These are phyloP conservation scores for Yarrowia deformans DNA, from an alignment of 805 yeast genomes.

Conservation along the genomic window DNA sequence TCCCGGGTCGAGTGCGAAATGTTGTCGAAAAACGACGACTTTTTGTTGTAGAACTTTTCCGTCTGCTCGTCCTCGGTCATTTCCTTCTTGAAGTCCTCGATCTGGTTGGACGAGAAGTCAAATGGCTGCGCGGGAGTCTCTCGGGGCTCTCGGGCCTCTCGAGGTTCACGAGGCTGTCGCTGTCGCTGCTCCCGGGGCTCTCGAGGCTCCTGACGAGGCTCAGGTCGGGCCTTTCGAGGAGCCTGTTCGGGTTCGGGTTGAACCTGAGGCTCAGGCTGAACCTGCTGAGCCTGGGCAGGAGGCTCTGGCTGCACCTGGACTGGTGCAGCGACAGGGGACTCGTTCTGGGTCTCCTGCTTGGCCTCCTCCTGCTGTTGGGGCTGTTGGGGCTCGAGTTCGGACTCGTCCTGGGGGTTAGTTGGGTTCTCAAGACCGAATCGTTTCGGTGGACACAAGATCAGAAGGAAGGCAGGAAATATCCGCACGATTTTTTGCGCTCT, in stretches of 20 bases:
- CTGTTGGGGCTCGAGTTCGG: constrained; percentile 25
- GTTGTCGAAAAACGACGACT: constrained; percentile 86
- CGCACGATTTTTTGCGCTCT: constrained; percentile 50
- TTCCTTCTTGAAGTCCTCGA: constrained; percentile 38
- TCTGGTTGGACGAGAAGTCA: constrained; percentile 23
- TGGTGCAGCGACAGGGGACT: constrained; percentile 18
- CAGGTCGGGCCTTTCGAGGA: constrained; percentile 33
- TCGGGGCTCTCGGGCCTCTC: constrained; percentile 17
- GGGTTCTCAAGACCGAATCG: background rate
- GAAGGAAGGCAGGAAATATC: constrained; percentile 57
- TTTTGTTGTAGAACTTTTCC: constrained; percentile 66
- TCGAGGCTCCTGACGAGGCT: constrained; percentile 17
- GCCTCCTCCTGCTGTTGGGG: constrained; percentile 7
- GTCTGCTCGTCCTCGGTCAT: constrained; percentile 46
- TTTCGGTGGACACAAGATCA: constrained; percentile 44
- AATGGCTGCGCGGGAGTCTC: constrained; percentile 17
- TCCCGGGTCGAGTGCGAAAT: constrained; percentile 67
- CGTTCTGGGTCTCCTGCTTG: constrained; percentile 40
- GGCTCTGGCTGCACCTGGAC: background rate
- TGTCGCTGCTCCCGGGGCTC: constrained; percentile 9
- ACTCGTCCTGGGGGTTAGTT: constrained; percentile 27
- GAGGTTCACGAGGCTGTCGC: constrained; percentile 16
- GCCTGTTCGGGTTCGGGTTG: background rate
- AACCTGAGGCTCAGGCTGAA: background rate
- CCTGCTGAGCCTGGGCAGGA: background rate